Evolutionary conservation across 2,329 filamentous ascomycete species (phyloP), one percentile per base, ranked within the genome.

Genomic region (Drechslerella coelobrocha): DNA sequence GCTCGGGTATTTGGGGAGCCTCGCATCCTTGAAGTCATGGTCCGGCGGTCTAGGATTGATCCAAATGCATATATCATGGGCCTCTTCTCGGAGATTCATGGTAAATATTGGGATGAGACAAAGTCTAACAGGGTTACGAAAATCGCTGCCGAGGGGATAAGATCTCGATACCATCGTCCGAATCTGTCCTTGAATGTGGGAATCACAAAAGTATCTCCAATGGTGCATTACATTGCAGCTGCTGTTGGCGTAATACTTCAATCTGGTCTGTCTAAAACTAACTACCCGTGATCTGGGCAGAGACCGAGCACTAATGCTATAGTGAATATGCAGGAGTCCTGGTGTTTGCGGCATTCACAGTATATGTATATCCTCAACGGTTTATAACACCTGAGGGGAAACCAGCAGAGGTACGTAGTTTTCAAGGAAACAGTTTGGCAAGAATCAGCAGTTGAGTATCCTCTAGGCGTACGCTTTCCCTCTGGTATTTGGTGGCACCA

Each of bases 391-490:
- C 48, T 3, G 29, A 37, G n/a, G 50, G 52, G 0, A 45, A 51
- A 23, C 48, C 48, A 7, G 54, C 48, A 43, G 62, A 68, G 26
- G 34, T 39, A 39, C 34, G 17, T 39, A 39, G 4, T 34, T 12
- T 34, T 34, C 29, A 34, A 34, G 12, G 29, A 34, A 12, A 34
- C 29, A 7, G 29, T 34, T 12, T 34, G 7, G 29, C 6, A 34
- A 34, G 29, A 34, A 34, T 6, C 6, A 34, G 29, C 29, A 6
- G n/a, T n/a, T n/a, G n/a, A n/a, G n/a, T n/a, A n/a, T n/a, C n/a
- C n/a, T n/a, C n/a, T n/a, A 39, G 34, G 24, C 47, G 14, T 76
- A 78, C 23, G 76, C 78, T 0, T 77, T 76, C 37, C 75, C 76
- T 0, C 74, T 75, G 31, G 75, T 75, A 1, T 55, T 72, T 0